A percentile compares a stretch with the other conserved stretches of the same genome.
phyloP scores from a whole-genome alignment of 768 basidiomycete genomes.

The Lactarius trivialis region DNA sequence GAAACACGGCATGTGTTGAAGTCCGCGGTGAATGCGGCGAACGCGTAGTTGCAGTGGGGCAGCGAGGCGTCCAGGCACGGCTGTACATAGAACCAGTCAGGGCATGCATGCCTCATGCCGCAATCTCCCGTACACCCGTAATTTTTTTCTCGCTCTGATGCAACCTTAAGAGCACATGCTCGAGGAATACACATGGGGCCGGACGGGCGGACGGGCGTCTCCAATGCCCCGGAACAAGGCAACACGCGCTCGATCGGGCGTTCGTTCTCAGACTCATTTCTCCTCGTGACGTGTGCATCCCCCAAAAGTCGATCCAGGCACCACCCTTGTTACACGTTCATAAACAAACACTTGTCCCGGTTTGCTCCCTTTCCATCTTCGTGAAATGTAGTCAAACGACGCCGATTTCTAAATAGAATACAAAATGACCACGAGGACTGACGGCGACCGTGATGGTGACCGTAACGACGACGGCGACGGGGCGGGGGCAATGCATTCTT shows the following conservation, averaged over 20 bases:
- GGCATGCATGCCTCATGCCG: conserved; percentile 9
- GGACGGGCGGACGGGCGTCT: neutral
- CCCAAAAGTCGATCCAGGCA: conserved; percentile 22
- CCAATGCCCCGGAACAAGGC: conserved; percentile 12
- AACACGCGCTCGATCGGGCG: conserved; percentile 15
- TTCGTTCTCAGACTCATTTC: conserved; percentile 17
- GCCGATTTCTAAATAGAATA: conserved; percentile 3
- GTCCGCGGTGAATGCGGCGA: conserved; percentile 35
- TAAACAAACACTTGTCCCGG: conserved; percentile 2
- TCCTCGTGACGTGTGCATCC: conserved; percentile 23
- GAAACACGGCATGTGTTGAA: conserved; percentile 50
- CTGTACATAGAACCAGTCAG: conserved; percentile 2
- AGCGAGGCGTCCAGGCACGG: conserved; percentile 6
- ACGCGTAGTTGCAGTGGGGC: conserved; percentile 10
- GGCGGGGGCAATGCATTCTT: neutral
- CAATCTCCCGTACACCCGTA: conserved; percentile 20
- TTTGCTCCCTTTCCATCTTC: neutral
- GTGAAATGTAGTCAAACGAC: neutral
- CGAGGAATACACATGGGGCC: conserved; percentile 12
- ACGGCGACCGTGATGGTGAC: neutral
- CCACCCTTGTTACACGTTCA: conserved; percentile 10
- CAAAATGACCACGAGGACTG: neutral
- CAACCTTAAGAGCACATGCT: conserved; percentile 13
- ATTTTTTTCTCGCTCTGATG: conserved; percentile 7
- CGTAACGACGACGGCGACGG: conserved; percentile 1